phyloP scores from a whole-genome alignment of 306 rosid genomes.

The Medicago truncatula region DNA sequence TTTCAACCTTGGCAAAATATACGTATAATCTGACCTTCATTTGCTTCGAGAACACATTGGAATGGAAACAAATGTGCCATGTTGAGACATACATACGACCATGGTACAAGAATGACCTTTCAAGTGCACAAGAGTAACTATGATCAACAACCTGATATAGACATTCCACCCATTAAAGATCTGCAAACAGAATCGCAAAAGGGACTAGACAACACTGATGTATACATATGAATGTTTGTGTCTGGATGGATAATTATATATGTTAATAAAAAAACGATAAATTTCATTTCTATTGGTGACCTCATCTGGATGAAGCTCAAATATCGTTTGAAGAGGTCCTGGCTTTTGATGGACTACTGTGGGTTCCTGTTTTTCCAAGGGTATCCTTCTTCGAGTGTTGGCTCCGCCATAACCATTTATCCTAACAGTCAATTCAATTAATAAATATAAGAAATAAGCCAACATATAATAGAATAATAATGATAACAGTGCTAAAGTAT shows the following conservation, averaged over 20 bases:
- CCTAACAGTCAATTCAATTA: slow-evolving; percentile 49
- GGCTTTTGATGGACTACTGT: slow-evolving; percentile 96
- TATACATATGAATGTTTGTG: slow-evolving; percentile 6
- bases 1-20: slow-evolving; percentile 30
- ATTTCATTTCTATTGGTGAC: slow-evolving; percentile 53
- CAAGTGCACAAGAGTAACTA: slow-evolving; percentile 99
- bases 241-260: slow-evolving; percentile 9
- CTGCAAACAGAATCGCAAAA: slow-evolving; percentile 34
- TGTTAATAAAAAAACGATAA: slow-evolving; percentile 25
- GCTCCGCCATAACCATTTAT: slow-evolving; percentile 77
- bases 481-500: slow-evolving; percentile 32
- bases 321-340: slow-evolving; percentile 95
- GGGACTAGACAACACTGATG: slow-evolving; percentile 18
- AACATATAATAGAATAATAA: neutral
- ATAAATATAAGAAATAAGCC: slow-evolving; percentile 36
- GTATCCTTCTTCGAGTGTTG: slow-evolving; percentile 71
- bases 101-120: slow-evolving; percentile 97
- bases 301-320: slow-evolving; percentile 84
- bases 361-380: slow-evolving; percentile 75
- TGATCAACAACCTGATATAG: slow-evolving; percentile 85
- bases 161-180: slow-evolving; percentile 42
- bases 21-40: slow-evolving; percentile 76
- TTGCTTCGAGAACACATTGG: slow-evolving; percentile 97
- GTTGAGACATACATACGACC: slow-evolving; percentile 96
- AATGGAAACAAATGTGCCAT: slow-evolving; percentile 97